Percentiles rank a stretch among this genome's conserved stretches.
phyloP scores from a whole-genome alignment of 2,329 filamentous ascomycete species.

The Alternaria hordeiaustralica region DNA sequence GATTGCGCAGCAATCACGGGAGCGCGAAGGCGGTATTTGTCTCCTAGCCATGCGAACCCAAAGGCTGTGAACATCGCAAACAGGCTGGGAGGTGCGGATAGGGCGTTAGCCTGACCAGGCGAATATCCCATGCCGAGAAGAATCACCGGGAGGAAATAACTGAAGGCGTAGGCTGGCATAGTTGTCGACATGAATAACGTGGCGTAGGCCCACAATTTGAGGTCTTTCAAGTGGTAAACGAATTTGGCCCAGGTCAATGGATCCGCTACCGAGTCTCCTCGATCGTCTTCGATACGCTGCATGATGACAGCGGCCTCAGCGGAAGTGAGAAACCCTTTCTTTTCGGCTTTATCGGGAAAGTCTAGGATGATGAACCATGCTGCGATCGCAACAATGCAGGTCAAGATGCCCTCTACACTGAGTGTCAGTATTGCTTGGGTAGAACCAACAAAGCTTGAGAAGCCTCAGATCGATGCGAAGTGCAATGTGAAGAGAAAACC shows the following conservation, averaged over 20 bases:
- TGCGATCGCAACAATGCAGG: constrained; percentile 32
- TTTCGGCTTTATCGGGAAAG: constrained; percentile 36
- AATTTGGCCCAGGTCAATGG: constrained; percentile 28
- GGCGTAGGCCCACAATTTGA: constrained; percentile 32
- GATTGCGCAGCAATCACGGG: constrained; percentile 32
- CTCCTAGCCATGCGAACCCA: constrained; percentile 30
- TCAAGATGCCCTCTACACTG: constrained; percentile 36
- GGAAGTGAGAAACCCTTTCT: constrained; percentile 28
- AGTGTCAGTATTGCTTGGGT: constrained; percentile 15
- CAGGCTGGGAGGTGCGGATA: constrained; percentile 34
- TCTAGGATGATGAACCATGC: constrained; percentile 37
- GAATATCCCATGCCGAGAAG: constrained; percentile 33
- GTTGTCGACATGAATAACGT: constrained; percentile 33
- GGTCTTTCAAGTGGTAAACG: constrained; percentile 24
- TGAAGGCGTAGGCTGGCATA: constrained; percentile 33
- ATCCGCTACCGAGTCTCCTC: constrained; percentile 31
- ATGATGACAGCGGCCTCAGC: constrained; percentile 25
- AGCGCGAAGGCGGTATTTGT: constrained; percentile 33
- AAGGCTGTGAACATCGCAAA: constrained; percentile 33
- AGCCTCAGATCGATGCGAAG: neutral
- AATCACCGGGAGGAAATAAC: constrained; percentile 38
- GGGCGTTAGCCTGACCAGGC: constrained; percentile 21
- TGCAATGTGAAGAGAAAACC: neutral
- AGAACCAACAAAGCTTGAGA: neutral
- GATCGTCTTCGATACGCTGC: constrained; percentile 32